Evolutionary conservation across 1,284 basidiomycete species (phyloP), one percentile per base, ranked within the genome.

Genomic region (Cerioporus squamosus): DNA sequence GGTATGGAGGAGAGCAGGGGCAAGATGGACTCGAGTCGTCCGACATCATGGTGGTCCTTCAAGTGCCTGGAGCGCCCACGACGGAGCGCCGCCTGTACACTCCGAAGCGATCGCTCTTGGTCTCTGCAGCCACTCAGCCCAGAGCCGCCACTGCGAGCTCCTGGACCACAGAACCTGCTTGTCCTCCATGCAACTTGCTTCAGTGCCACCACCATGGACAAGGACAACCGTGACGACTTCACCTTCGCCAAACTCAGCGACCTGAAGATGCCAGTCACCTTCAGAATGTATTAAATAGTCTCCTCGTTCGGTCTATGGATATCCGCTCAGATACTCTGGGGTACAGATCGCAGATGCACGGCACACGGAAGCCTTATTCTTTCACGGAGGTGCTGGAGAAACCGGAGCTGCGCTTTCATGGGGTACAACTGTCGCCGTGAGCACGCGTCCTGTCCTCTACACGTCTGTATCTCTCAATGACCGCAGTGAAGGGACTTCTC

Each of bases 221-320:
- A 88, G 68, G 89, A 90, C 69, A 87, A 84, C 65, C 79, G 87
- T 55, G 86, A 89, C 63, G 94, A 96, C 72, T 92, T 96, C 69
- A 95, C 93, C 4, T 96, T 97, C 70, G 94, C 94, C 15, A 88
- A 89, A 70, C 83, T 95, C 40, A 90, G 88, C 57, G 93, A 97
- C 72, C 82, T 98, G 57, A 93, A 92, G 69, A 75, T 94, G 9
- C 91, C 90, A 4, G 84, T 97, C 18, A 93, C 94, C 4, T 85
- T 97, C 71, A 87, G 93, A 71, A 93, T 98, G 93, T 94, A 75
- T n/a, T n/a, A n/a, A n/a, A 63, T 86, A 68, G 45, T 1, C 43
- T 2, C 44, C 12, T 26, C 51, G 14, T 22, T 10, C 3, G 26
- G 3, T 17, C 15, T 18, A 10, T 17, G 0, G 20, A 24, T 23